Base-by-base conservation (phyloP, 2,329 filamentous ascomycete species). In the Coleophoma eucalyptorum region DNA sequence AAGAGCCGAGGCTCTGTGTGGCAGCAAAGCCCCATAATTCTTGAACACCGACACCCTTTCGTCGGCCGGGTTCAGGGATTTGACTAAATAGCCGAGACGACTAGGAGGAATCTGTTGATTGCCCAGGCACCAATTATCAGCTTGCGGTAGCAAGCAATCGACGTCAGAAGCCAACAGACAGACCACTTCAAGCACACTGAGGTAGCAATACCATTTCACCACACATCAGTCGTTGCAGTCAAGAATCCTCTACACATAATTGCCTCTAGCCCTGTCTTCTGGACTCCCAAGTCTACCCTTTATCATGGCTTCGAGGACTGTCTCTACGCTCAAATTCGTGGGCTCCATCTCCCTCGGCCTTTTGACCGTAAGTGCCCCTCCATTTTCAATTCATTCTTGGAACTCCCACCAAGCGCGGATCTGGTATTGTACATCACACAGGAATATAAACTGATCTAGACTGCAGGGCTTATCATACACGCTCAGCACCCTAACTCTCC, bases 321-420 rank as follows among this genome's bases (percentile, higher is more conserved):
- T 96, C 65, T 85, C 89, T 50, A 73, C 87, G 69, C 83, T 89
- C 74, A 97, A 97, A 75, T 96, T 97, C 69, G 87, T 97, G 60
- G 93, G 93, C 65, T 95, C 90, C 47, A 82, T 96, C 59, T 93
- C 88, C 62, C 79, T 97, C 51, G 93, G 93, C 56, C 79, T 97
- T 51, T 73, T 96, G 69, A 96, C 91, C 53, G 91, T 96, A 81
- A 64, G 87, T 76, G 49, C 50, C 46, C 54, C 53, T 57, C 58
- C 41, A 54, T 38, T 12, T 5, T 26, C 26, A 3, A 26, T 26
- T 26, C 26, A 26, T 8, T 26, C 26, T 26, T 5, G 26, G 26
- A 8, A 3, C 26, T 26, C 10, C 26, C 26, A 26, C 3, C 26
- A 26, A 5, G 6, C 26, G 6, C 26, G 26, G 26, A 26, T 26